phyloP scores from a whole-genome alignment of 306 rosid genomes.

The Betula pendula region DNA sequence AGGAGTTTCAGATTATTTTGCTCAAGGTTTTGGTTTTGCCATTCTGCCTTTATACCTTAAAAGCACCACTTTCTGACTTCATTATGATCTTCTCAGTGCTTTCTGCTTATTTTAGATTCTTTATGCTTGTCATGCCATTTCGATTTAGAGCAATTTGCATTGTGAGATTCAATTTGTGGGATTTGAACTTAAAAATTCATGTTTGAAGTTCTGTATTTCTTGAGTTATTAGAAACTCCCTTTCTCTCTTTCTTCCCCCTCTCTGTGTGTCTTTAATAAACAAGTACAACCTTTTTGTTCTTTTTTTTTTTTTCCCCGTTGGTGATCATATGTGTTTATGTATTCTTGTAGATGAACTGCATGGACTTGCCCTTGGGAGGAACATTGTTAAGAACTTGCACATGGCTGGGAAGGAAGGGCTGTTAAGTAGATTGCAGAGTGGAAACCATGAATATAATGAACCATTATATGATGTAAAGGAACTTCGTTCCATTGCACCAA shows the following conservation, averaged over 20 bases:
- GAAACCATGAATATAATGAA: constrained; percentile 50
- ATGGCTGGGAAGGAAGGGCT: constrained; percentile 73
- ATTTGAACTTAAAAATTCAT: not conserved
- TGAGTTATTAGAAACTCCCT: not conserved
- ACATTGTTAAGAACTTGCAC: constrained; percentile 85
- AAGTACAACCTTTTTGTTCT: not conserved
- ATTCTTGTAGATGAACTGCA: constrained; percentile 76
- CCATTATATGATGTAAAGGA: constrained; percentile 72
- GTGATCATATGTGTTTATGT: constrained; percentile 20
- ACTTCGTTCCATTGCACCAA: constrained; percentile 88
- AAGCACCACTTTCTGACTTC: not conserved
- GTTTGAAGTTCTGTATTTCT: not conserved
- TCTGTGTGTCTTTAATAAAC: not conserved
- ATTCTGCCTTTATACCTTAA: constrained; percentile 1
- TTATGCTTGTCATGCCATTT: not conserved
- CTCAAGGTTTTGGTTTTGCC: constrained; percentile 62
- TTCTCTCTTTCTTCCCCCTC: not conserved
- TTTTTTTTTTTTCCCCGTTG: not conserved
- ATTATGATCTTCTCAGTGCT: not conserved
- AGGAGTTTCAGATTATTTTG: constrained; percentile 95
- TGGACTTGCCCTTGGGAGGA: constrained; percentile 86
- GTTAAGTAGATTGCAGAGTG: constrained; percentile 42
- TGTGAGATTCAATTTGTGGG: not conserved
- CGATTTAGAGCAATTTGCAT: not conserved
- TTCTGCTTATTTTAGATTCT: not conserved